Evolutionary conservation across 1,284 basidiomycete genomes (phyloP).

Genomic region (Leccinum colubrinum): DNA sequence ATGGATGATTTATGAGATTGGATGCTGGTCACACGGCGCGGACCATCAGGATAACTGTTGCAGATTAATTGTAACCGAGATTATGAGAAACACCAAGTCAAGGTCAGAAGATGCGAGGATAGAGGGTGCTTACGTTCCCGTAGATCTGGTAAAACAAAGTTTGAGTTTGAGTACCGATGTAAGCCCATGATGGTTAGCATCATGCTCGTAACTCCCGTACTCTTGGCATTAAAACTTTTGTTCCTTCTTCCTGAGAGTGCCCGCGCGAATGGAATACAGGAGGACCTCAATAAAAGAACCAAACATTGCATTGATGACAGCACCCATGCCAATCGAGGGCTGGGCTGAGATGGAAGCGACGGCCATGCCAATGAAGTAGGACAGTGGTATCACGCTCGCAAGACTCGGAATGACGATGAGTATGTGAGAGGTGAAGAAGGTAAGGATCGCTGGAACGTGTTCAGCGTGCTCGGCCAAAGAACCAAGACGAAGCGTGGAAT

Average conservation of each 20-base stretch:
- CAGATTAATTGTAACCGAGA: conserved; percentile 90
- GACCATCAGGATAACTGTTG: conserved; percentile 74
- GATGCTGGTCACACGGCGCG: conserved; percentile 82
- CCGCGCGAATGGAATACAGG: conserved; percentile 90
- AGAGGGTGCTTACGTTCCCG: conserved; percentile 74
- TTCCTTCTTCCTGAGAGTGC: conserved; percentile 90
- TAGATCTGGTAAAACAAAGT: conserved; percentile 99
- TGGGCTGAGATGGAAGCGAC: conserved; percentile 98
- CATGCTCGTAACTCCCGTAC: conserved; percentile 97
- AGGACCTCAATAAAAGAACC: conserved; percentile 98
- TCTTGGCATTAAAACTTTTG: conserved; percentile 97
- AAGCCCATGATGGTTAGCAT: conserved; percentile 97
- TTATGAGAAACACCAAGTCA: conserved; percentile 3
- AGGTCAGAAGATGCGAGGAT: conserved; percentile 6
- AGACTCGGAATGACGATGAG: conserved; percentile 88
- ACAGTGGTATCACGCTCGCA: conserved; percentile 92
- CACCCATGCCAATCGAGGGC: conserved; percentile 98
- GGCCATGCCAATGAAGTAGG: conserved; percentile 99
- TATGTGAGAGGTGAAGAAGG: conserved; percentile 69
- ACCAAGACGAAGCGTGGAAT: conserved; percentile 88
- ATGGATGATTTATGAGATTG: conserved; percentile 93
- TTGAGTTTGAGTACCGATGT: conserved; percentile 94
- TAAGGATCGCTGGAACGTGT: conserved; percentile 66
- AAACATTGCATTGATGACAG: conserved; percentile 99
- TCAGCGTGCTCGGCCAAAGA: conserved; percentile 60